Percentiles rank a stretch among this genome's conserved stretches.
These are phyloP conservation scores for Neonectria ditissima DNA, from an alignment of 2,329 filamentous ascomycete species.

Conservation along the genomic window DNA sequence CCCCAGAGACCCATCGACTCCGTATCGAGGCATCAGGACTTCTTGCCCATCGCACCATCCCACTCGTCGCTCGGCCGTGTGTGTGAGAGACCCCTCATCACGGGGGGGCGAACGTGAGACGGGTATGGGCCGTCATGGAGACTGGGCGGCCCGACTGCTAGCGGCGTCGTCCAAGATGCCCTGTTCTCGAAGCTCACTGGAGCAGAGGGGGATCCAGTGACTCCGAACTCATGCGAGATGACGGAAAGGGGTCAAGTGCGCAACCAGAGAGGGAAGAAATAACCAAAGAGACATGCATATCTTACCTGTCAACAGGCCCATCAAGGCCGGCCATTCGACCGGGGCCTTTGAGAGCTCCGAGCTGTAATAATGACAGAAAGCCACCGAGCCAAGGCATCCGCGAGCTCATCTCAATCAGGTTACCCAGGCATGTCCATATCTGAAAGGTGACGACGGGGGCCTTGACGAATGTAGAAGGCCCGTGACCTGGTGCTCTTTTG, in stretches of 20 bases:
- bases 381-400: slow-evolving; percentile 95
- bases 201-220: slow-evolving; percentile 59
- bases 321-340: slow-evolving; percentile 80
- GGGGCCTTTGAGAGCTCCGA: slow-evolving; percentile 78
- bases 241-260: slow-evolving; percentile 45
- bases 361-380: slow-evolving; percentile 79
- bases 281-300: slow-evolving; percentile 49
- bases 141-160: slow-evolving; percentile 36
- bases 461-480: slow-evolving; percentile 49
- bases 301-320: slow-evolving; percentile 92
- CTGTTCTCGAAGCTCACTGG: slow-evolving; percentile 52
- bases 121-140: slow-evolving; percentile 35
- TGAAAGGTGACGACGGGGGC: slow-evolving; percentile 81
- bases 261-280: slow-evolving; percentile 33
- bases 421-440: slow-evolving; percentile 79
- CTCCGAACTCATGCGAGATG: slow-evolving; percentile 58
- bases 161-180: slow-evolving; percentile 32
- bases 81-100: background rate
- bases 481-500: slow-evolving; percentile 26
- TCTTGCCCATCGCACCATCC: slow-evolving; percentile 17
- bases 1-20: slow-evolving; percentile 34
- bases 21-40: slow-evolving; percentile 32
- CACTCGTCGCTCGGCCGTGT: background rate
- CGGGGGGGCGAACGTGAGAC: slow-evolving; percentile 18
- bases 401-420: slow-evolving; percentile 76